Conservation (phyloP, 345 rosid genomes). For the Salix koriyanagi region DNA sequence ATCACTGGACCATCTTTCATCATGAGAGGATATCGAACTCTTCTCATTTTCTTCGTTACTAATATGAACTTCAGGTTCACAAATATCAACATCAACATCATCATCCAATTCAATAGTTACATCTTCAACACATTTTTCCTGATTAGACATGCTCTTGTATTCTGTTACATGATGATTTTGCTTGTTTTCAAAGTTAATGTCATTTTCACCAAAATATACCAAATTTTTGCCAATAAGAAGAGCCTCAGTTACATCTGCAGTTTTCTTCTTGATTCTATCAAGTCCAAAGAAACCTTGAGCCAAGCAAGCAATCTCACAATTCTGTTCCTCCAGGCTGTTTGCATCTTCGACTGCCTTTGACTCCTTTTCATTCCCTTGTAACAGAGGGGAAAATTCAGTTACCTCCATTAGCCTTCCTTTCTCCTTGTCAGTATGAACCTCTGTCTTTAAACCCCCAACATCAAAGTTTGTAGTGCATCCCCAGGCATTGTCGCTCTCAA, state of each 20-base stretch:
- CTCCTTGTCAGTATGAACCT: slow-evolving; percentile 21
- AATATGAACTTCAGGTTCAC: slow-evolving; percentile 19
- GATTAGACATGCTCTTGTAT: slow-evolving; percentile 21
- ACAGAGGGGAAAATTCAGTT: slow-evolving; percentile 27
- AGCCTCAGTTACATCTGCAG: slow-evolving; percentile 26
- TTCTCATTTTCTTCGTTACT: slow-evolving; percentile 29
- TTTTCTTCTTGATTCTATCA: slow-evolving; percentile 34
- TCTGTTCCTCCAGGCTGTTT: slow-evolving; percentile 34
- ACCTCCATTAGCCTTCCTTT: slow-evolving; percentile 23
- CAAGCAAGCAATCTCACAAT: slow-evolving; percentile 35
- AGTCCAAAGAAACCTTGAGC: slow-evolving; percentile 32
- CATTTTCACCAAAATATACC: slow-evolving; percentile 28
- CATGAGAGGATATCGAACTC: slow-evolving; percentile 21
- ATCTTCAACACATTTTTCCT: slow-evolving; percentile 39
- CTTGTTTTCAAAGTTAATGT: slow-evolving; percentile 30
- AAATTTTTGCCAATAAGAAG: slow-evolving; percentile 25
- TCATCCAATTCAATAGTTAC: slow-evolving; percentile 13
- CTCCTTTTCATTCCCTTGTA: slow-evolving; percentile 36
- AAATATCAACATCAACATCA: not conserved
- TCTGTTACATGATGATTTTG: slow-evolving; percentile 27
- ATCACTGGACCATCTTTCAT: slow-evolving; percentile 26
- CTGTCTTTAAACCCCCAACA: slow-evolving; percentile 16
- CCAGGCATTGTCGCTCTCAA: slow-evolving; percentile 25
- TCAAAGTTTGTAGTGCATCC: slow-evolving; percentile 20
- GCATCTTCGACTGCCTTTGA: slow-evolving; percentile 34